phyloP scores from a whole-genome alignment of 2,329 filamentous ascomycete species.

The Trichoderma sp. region DNA sequence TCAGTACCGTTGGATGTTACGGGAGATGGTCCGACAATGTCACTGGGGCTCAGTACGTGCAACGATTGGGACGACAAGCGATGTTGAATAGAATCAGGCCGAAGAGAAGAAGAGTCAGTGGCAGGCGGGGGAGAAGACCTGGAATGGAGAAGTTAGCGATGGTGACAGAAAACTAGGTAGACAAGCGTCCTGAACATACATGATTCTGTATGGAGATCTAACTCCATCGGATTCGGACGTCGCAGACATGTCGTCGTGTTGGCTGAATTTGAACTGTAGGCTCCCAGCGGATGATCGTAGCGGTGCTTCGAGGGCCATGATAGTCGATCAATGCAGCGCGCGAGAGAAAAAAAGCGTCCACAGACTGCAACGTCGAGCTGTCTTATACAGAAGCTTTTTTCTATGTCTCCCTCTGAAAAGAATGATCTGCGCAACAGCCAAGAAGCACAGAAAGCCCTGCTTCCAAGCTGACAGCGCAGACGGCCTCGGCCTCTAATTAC shows the following conservation, averaged over 20 bases:
- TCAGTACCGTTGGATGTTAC: conserved; percentile 85
- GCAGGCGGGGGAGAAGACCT: conserved; percentile 45
- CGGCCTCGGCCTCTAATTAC: conserved; percentile 37
- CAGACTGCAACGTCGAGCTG: neutral
- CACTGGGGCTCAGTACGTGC: conserved; percentile 64
- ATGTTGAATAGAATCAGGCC: conserved; percentile 54
- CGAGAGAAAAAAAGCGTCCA: neutral
- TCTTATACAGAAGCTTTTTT: neutral
- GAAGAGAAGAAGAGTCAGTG: conserved; percentile 54
- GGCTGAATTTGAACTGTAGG: conserved; percentile 45
- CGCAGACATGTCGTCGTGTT: conserved; percentile 58
- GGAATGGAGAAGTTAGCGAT: conserved; percentile 10
- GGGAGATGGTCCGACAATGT: conserved; percentile 78
- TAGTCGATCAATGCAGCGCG: conserved; percentile 26
- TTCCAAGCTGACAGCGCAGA: conserved; percentile 32
- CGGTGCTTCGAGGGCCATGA: conserved; percentile 54
- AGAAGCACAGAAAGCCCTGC: conserved; percentile 21
- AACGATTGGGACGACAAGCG: conserved; percentile 56
- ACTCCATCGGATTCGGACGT: conserved; percentile 56
- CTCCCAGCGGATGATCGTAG: conserved; percentile 64
- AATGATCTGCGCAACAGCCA: conserved; percentile 12
- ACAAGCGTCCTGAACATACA: conserved; percentile 48
- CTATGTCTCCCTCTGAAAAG: neutral
- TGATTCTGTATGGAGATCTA: conserved; percentile 53
- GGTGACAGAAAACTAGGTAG: neutral